These are phyloP conservation scores for Verticillium klebahnii DNA, from an alignment of 2,329 filamentous ascomycete genomes.

Conservation along the genomic window DNA sequence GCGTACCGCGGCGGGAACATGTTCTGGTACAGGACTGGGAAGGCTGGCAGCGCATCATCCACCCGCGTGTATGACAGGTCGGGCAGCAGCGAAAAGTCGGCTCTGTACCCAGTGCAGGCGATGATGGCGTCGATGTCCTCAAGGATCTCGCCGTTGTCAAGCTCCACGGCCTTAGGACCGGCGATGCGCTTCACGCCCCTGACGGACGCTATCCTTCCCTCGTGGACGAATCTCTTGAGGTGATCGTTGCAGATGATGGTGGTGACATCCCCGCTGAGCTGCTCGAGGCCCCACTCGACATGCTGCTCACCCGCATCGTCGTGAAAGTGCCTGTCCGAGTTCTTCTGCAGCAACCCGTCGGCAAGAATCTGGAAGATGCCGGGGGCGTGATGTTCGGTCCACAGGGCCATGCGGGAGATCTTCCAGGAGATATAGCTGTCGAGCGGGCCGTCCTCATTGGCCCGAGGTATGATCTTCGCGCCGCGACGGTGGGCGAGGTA, in stretches of 20 bases:
- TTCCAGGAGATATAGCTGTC: conserved; percentile 16
- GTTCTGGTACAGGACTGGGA: conserved; percentile 36
- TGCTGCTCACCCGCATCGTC: background rate
- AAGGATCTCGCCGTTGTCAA: conserved; percentile 21
- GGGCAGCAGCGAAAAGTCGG: conserved; percentile 22
- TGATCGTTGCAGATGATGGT: conserved; percentile 2
- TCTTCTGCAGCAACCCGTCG: conserved; percentile 9
- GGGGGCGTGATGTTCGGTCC: conserved; percentile 12
- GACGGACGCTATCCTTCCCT: conserved; percentile 1
- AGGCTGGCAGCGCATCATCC: conserved; percentile 17
- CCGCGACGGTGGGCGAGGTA: conserved; percentile 19
- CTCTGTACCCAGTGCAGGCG: conserved; percentile 29
- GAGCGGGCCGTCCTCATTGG: conserved; percentile 14
- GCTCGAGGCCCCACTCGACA: conserved; percentile 2
- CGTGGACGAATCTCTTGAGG: background rate
- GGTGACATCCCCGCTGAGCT: background rate
- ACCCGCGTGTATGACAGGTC: conserved; percentile 21
- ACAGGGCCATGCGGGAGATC: conserved; percentile 12
- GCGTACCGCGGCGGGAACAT: conserved; percentile 38
- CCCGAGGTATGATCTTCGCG: conserved; percentile 15
- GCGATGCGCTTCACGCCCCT: conserved; percentile 11
- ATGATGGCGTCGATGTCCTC: conserved; percentile 24
- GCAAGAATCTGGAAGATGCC: conserved; percentile 10
- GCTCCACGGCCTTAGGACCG: conserved; percentile 18
- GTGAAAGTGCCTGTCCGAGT: background rate